phyloP scores from a whole-genome alignment of 2,329 filamentous ascomycete species.

The Purpureocillium lavendulum region DNA sequence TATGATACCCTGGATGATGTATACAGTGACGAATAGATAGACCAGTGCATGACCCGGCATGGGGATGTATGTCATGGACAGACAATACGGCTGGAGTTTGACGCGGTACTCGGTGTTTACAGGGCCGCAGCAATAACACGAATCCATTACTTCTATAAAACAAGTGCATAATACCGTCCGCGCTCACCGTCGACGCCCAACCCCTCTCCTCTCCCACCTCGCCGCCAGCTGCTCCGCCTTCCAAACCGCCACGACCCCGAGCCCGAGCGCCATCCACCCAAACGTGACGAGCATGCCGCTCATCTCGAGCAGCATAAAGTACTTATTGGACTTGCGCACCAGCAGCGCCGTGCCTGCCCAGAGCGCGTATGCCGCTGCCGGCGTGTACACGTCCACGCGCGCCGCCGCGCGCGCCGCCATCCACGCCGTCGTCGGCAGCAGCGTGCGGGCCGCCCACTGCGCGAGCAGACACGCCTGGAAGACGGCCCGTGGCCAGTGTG shows the following conservation, averaged over 20 bases:
- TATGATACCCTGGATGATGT: constrained; percentile 2
- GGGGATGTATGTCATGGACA: too few relatives aligned
- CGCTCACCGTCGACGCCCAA: too few relatives aligned
- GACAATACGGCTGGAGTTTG: too few relatives aligned
- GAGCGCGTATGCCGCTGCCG: constrained; percentile 6
- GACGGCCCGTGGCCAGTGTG: constrained; percentile 7
- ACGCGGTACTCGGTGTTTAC: too few relatives aligned
- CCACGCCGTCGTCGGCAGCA: background rate
- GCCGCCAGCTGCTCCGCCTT: background rate
- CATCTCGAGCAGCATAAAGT: constrained; percentile 29
- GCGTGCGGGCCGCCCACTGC: constrained; percentile 3
- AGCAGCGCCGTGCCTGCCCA: constrained; percentile 14
- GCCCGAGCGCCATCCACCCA: constrained; percentile 17
- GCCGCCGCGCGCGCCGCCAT: background rate
- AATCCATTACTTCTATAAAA: too few relatives aligned
- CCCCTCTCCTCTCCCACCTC: background rate
- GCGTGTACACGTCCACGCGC: constrained; percentile 2
- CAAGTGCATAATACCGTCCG: too few relatives aligned
- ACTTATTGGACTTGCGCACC: constrained; percentile 23
- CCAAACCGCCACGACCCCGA: constrained; percentile 9
- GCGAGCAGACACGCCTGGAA: constrained; percentile 12
- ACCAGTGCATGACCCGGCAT: too few relatives aligned
- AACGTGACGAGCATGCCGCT: constrained; percentile 21
- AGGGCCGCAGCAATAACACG: too few relatives aligned
- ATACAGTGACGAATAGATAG: too few relatives aligned